Evolutionary conservation across 805 yeast genomes (phyloP), one percentile per base, ranked within the genome.

Genomic region (Lachancea mirantina): DNA sequence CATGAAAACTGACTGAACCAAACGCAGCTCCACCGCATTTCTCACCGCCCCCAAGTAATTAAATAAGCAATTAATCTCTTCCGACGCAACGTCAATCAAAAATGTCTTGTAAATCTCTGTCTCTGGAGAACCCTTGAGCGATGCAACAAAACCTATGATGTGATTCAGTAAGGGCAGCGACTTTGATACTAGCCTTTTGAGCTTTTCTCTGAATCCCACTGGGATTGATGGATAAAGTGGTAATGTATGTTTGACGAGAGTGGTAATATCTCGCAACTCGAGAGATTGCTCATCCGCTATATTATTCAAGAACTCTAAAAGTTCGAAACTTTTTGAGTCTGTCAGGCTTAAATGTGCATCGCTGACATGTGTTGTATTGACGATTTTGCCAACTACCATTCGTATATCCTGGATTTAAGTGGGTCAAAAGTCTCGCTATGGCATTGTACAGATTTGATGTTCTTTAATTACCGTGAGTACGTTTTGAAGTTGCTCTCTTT

Each of bases 141-240:
- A 21, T 3, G 40, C 34, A 14, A 37, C 34, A 25, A 45, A 43
- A 5, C 39, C 33, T n/a, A 53, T 31, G 11, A 49, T 14, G 15
- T 54, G 57, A 2, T 49, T 28, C 3, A 55, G 18, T 15, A 52
- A 43, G 0, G 13, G 23, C 20, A 33, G 43, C 5, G 50, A 40
- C 1, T 17, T n/a, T 3, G 43, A 31, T 3, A 39, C 24, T 4
- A 52, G 10, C 3, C 18, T 13, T 15, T 28, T 23, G 4, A 53
- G 24, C 5, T 27, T 15, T 2, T 16, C n/a, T 16, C 30, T 25
- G 2, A 40, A 36, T 2, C 19, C 24, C 11, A 18, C 22, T 1
- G 35, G 32, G 13, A 55, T 21, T 2, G 61, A 56, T 4, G 49
- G 47, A 23, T 45, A 43, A 1, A 52, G 25, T 3, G 59, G 59